Evolutionary conservation across 2,329 filamentous ascomycete genomes (phyloP).

Genomic region (Talaromyces pinophilus): DNA sequence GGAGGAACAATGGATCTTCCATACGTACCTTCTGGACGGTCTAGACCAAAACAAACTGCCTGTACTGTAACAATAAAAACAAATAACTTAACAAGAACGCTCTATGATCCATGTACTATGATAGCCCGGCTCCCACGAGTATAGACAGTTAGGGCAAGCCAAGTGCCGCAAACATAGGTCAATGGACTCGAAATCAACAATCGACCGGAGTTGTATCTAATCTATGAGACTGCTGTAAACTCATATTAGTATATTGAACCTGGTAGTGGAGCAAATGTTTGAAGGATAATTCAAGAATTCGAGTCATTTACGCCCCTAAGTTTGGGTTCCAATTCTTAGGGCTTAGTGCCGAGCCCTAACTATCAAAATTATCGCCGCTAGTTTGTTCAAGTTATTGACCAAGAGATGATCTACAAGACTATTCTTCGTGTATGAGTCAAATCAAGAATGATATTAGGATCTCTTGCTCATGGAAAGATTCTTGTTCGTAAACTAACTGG

Average conservation of each 20-base stretch:
- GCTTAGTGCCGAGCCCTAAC: neutral
- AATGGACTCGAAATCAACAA: neutral
- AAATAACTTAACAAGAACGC: neutral
- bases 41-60: neutral
- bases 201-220: neutral
- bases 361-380: neutral
- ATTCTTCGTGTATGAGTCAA: neutral
- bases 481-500: neutral
- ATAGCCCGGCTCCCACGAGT: neutral
- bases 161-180: neutral
- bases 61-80: neutral
- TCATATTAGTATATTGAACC: neutral
- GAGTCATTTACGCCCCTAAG: neutral
- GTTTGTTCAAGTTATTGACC: neutral
- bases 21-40: neutral
- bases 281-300: neutral
- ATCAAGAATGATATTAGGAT: neutral
- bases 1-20: neutral
- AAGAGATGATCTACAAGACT: neutral
- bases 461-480: neutral
- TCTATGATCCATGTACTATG: neutral
- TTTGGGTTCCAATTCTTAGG: neutral
- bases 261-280: neutral
- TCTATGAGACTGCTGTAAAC: neutral
- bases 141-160: neutral